A percentile compares a stretch with the other conserved stretches of the same genome.
These are phyloP conservation scores for Pythium scleroteichum DNA, from an alignment of 352 stramenopile genomes.

Conservation along the genomic window DNA sequence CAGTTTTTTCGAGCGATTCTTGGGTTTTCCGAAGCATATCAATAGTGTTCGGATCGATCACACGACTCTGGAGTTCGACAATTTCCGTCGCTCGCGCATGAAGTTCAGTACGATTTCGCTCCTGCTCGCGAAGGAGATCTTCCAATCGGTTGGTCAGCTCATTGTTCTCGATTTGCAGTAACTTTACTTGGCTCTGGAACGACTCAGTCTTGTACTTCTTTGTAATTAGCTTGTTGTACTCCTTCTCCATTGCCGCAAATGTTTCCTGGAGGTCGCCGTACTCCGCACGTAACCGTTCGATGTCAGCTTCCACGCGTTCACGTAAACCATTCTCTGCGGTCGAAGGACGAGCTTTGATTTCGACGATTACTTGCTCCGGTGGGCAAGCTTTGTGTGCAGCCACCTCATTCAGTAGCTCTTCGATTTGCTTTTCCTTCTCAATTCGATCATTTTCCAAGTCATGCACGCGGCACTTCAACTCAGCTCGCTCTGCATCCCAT, in stretches of 20 bases:
- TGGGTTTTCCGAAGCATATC: constrained; percentile 58
- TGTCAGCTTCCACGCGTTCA: constrained; percentile 25
- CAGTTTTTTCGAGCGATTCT: constrained; percentile 65
- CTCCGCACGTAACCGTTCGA: constrained; percentile 34
- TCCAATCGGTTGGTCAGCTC: constrained; percentile 50
- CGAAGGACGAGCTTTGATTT: constrained; percentile 2
- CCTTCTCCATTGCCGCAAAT: constrained; percentile 34
- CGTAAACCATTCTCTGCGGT: constrained; percentile 18
- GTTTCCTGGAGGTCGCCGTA: constrained; percentile 30
- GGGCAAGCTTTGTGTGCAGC: background rate
- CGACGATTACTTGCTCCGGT: constrained; percentile 18
- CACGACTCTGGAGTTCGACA: constrained; percentile 44
- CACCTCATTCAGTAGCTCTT: constrained; percentile 2
- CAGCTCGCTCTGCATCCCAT: constrained; percentile 2
- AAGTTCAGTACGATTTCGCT: constrained; percentile 45
- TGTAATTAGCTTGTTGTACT: constrained; percentile 59
- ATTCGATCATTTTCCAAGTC: constrained; percentile 21
- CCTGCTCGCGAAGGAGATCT: constrained; percentile 44
- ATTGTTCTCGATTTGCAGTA: constrained; percentile 68
- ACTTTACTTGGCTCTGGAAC: constrained; percentile 64
- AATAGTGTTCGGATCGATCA: constrained; percentile 53
- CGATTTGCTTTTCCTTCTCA: background rate
- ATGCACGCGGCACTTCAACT: background rate
- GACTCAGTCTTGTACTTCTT: constrained; percentile 80
- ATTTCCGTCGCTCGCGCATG: constrained; percentile 42